Conservation (phyloP, 2,329 filamentous ascomycete species). For the Aspergillus glaucus region DNA sequence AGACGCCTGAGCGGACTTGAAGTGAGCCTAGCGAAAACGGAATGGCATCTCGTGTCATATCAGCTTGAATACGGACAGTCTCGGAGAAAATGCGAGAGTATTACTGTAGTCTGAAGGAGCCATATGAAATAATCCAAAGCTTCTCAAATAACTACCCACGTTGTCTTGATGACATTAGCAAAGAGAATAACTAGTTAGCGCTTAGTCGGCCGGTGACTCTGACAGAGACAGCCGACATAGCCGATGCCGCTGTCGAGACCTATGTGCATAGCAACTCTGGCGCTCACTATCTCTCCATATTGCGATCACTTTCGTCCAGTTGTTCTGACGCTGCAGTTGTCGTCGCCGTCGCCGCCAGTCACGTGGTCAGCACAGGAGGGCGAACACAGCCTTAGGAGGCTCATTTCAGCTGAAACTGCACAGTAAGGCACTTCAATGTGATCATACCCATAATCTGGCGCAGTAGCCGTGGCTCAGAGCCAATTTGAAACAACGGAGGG, state of each 20-base stretch:
- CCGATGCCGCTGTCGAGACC: background rate
- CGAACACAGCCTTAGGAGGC: background rate
- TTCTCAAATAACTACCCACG: too few relatives aligned
- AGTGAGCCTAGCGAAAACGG: background rate
- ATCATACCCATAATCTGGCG: slow-evolving; percentile 17
- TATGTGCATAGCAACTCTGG: background rate
- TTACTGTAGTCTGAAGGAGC: background rate
- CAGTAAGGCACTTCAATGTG: background rate
- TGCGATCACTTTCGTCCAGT: background rate
- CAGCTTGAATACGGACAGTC: background rate
- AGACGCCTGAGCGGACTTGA: background rate
- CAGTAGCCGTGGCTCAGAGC: slow-evolving; percentile 13
- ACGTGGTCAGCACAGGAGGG: background rate
- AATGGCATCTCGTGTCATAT: background rate
- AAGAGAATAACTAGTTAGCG: background rate
- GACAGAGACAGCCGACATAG: background rate
- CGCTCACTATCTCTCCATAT: background rate
- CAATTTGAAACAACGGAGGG: slow-evolving; percentile 9
- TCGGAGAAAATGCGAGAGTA: background rate
- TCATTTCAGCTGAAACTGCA: background rate
- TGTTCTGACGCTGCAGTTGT: background rate
- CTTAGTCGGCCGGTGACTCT: background rate
- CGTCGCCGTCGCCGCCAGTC: background rate
- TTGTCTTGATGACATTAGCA: background rate
- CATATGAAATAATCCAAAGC: too few relatives aligned